Conservation (phyloP, 2,329 filamentous ascomycete genomes). For the Curvularia hawaiiensis region DNA sequence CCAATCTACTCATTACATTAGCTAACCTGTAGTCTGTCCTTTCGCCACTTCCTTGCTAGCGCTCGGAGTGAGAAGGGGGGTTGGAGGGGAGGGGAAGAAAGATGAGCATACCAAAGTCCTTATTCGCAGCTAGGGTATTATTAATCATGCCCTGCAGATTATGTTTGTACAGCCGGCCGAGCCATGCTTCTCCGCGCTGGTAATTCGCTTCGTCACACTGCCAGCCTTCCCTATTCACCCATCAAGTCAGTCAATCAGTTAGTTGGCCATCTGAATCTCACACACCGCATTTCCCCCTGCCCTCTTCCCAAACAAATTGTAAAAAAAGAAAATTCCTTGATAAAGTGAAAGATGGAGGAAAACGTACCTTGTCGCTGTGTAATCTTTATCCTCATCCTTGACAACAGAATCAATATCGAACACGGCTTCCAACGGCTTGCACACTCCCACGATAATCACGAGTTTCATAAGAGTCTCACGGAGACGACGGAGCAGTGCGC, state of each 20-base stretch:
- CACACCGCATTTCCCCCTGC: no score
- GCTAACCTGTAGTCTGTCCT: not conserved
- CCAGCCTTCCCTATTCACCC: slow-evolving; percentile 56
- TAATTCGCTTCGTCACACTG: slow-evolving; percentile 62
- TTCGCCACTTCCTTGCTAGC: no score
- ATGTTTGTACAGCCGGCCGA: slow-evolving; percentile 61
- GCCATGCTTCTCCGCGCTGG: slow-evolving; percentile 60
- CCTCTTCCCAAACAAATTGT: no score
- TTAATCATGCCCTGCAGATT: slow-evolving; percentile 51
- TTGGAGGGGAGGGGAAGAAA: not conserved
- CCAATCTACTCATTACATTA: slow-evolving; percentile 48
- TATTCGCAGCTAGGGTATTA: slow-evolving; percentile 49
- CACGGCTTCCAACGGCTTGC: slow-evolving; percentile 66
- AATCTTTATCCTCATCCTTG: slow-evolving; percentile 63
- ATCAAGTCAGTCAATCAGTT: no score
- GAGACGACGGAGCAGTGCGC: slow-evolving; percentile 57
- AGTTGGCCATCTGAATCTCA: no score
- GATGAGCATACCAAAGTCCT: slow-evolving; percentile 48
- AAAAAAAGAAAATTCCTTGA: no score
- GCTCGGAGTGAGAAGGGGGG: no score
- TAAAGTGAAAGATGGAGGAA: no score
- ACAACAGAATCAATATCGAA: slow-evolving; percentile 61
- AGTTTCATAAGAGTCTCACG: slow-evolving; percentile 65
- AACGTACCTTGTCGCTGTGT: slow-evolving; percentile 53
- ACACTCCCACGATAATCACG: slow-evolving; percentile 63